phyloP scores from a whole-genome alignment of 1,284 basidiomycete species.

The Ceratobasidium papillatum region DNA sequence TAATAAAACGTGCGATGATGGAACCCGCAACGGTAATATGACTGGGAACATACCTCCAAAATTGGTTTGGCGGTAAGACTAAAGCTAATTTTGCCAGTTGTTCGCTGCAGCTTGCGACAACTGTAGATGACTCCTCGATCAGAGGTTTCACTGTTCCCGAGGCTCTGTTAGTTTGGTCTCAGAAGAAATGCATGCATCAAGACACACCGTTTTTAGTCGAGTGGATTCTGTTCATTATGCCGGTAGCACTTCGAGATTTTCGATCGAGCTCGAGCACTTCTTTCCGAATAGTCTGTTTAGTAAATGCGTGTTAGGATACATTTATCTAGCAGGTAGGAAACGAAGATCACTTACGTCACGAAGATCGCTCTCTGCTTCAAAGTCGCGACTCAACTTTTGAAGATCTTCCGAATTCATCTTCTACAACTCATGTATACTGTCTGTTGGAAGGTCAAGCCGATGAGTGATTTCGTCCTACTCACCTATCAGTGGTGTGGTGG shows the following conservation, averaged over 20 bases:
- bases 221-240: constrained; percentile 76
- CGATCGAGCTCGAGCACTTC: constrained; percentile 38
- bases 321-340: background rate
- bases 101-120: constrained; percentile 63
- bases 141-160: constrained; percentile 63
- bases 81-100: constrained; percentile 55
- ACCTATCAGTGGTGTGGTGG: background rate
- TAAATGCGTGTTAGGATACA: background rate
- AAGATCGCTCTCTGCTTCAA: constrained; percentile 38
- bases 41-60: constrained; percentile 74
- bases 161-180: constrained; percentile 28
- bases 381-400: constrained; percentile 24
- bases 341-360: constrained; percentile 30
- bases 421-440: background rate
- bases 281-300: constrained; percentile 3
- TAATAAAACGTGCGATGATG: constrained; percentile 46
- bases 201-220: constrained; percentile 71
- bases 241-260: constrained; percentile 51
- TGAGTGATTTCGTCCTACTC: background rate
- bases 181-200: background rate
- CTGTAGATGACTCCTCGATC: constrained; percentile 63
- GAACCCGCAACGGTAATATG: background rate
- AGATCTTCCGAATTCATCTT: constrained; percentile 40
- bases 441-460: too few relatives aligned
- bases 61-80: constrained; percentile 73